These are phyloP conservation scores for Tetradesmus lagerheimii DNA, from an alignment of 139 green algal genomes.

Conservation along the genomic window DNA sequence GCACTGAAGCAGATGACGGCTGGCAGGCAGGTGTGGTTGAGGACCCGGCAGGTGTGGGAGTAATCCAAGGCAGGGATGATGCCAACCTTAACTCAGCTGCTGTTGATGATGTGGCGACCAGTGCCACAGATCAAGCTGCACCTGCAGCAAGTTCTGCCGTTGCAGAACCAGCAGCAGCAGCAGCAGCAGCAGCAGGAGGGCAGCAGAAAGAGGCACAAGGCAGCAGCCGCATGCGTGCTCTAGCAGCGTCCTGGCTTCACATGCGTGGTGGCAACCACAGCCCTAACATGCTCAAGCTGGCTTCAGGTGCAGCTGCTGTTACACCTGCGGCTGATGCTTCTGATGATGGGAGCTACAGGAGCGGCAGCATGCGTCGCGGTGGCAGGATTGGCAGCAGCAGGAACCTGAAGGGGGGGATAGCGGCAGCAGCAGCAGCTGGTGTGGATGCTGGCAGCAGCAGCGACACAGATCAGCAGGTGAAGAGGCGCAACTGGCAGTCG, in stretches of 20 bases:
- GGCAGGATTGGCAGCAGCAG: neutral
- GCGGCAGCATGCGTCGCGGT: neutral
- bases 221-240: neutral
- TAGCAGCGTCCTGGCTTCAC: neutral
- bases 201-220: neutral
- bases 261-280: neutral
- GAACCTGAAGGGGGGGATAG: neutral
- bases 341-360: neutral
- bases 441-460: neutral
- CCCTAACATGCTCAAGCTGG: conserved; percentile 1
- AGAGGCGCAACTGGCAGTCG: neutral
- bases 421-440: neutral
- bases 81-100: neutral
- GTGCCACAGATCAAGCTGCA: neutral
- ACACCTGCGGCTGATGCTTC: neutral
- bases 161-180: neutral
- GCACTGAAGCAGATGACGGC: neutral
- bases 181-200: too few species aligned
- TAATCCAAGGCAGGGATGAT: neutral
- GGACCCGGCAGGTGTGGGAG: neutral
- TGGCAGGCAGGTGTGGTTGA: neutral
- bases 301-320: neutral
- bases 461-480: neutral
- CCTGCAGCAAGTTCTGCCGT: neutral
- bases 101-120: neutral